Evolutionary conservation across 2,329 filamentous ascomycete species (phyloP), one percentile per base, ranked within the genome.

Genomic region (Davidsoniella virescens): DNA sequence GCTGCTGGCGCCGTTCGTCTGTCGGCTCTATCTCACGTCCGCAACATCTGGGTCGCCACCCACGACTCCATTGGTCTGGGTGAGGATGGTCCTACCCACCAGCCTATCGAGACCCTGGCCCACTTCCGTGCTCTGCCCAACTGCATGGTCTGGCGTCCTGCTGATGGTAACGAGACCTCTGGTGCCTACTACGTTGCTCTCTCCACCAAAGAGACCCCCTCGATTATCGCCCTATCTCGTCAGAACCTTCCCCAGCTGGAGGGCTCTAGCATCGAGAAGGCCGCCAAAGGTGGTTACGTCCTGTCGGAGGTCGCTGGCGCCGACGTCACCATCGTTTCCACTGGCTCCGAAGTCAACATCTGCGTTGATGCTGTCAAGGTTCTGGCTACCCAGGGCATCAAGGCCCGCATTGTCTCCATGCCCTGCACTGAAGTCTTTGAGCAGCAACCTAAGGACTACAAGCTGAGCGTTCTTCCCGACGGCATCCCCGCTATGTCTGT

Each of bases 21-120:
- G 55, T 94, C 88, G 37, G 81, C 92, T 39, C 78, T 98, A 59
- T 94, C 88, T 44, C 88, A 85, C 68, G 76, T 88, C 66, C 90
- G 90, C 61, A 75, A 80, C 64, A 88, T 98, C 73, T 94, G 92
- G 82, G 78, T 96, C 60, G 90, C 92, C 62, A 96, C 90, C 59
- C 90, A 96, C 78, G 90, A 96, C 77, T 95, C 90, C 57, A 98
- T 98, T 61, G 92, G 92, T 75, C 86, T 96, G 59, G 92, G 92
- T 70, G 92, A 98, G 73, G 92, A 98, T 64, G 92, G 92, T 56
- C 90, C 92, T 59, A 98, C 92, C 52, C 92, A 98, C 73, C 92
- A 98, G 78, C 92, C 92, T 67, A 94, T 98, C 60, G 92, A 98
- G 80, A 94, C 87, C 42, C 80, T 96, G 56, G 84, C 88, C 54